Evolutionary conservation across 306 rosid genomes (phyloP).

Genomic region (Vigna trinervia): DNA sequence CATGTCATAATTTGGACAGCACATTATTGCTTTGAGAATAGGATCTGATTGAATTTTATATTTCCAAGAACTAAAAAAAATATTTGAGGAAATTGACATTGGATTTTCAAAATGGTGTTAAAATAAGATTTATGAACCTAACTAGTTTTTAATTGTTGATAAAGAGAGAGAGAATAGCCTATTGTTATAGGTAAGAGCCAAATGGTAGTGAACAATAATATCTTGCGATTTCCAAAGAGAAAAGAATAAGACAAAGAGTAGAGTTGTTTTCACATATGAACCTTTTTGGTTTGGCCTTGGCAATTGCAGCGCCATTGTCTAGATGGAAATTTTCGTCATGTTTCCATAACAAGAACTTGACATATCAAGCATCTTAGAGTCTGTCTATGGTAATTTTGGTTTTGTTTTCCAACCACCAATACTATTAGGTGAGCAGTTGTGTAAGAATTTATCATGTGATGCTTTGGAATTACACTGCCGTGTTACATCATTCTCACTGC

Average conservation of each 20-base stretch:
- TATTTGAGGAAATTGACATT: background rate
- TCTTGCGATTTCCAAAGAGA: background rate
- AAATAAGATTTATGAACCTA: background rate
- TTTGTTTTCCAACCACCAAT: conserved; percentile 43
- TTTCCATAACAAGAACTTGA: conserved; percentile 26
- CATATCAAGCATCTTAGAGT: conserved; percentile 5
- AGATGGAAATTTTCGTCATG: conserved; percentile 30
- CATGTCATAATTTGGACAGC: background rate
- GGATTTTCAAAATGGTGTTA: background rate
- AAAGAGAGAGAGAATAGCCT: background rate
- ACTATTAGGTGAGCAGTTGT: conserved; percentile 35
- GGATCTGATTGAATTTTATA: background rate
- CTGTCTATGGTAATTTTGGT: conserved; percentile 27
- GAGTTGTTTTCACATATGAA: conserved; percentile 4
- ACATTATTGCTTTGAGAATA: background rate
- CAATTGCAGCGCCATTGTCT: conserved; percentile 10
- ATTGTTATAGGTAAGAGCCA: background rate
- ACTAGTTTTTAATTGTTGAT: background rate
- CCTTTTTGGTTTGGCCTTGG: background rate
- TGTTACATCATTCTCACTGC: conserved; percentile 52
- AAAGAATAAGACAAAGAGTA: background rate
- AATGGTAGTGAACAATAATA: background rate
- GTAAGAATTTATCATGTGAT: conserved; percentile 35
- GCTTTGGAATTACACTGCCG: conserved; percentile 44
- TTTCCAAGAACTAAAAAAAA: background rate